Percentiles rank a stretch among this genome's conserved stretches.
phyloP scores from a whole-genome alignment of 768 basidiomycete genomes.

The Multifurca ochricompacta region DNA sequence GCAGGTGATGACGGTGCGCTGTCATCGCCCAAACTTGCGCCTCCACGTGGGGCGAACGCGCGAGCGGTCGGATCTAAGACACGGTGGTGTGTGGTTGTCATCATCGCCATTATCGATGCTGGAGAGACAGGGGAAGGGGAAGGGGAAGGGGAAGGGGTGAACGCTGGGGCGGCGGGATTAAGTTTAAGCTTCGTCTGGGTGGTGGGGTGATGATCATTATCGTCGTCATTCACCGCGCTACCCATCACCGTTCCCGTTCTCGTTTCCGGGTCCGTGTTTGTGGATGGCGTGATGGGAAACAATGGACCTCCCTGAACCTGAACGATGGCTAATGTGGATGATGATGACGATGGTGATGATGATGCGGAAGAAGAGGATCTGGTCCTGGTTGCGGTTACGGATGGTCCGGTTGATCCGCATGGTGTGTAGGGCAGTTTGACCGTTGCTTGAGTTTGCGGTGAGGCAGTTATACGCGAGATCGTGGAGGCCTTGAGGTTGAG shows the following conservation, averaged over 20 bases:
- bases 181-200: not conserved
- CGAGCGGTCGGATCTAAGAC: slow-evolving; percentile 5
- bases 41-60: slow-evolving; percentile 1
- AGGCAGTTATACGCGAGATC: too few relatives aligned
- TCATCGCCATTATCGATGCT: not conserved
- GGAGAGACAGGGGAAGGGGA: not conserved
- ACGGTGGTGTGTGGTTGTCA: not conserved
- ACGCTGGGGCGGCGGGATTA: not conserved
- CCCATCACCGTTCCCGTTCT: not conserved
- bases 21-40: not conserved
- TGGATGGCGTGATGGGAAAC: too few relatives aligned
- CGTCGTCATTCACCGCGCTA: not conserved
- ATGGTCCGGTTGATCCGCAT: too few relatives aligned
- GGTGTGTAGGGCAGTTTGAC: too few relatives aligned
- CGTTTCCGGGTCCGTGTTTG: not conserved
- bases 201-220: not conserved
- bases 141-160: not conserved
- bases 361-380: too few relatives aligned
- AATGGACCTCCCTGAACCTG: too few relatives aligned
- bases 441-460: too few relatives aligned
- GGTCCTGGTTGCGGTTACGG: too few relatives aligned
- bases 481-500: too few relatives aligned
- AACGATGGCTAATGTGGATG: not conserved
- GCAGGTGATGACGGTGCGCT: not conserved
- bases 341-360: too few relatives aligned